phyloP scores from a whole-genome alignment of 768 basidiomycete genomes.

The Ramaria sp. region DNA sequence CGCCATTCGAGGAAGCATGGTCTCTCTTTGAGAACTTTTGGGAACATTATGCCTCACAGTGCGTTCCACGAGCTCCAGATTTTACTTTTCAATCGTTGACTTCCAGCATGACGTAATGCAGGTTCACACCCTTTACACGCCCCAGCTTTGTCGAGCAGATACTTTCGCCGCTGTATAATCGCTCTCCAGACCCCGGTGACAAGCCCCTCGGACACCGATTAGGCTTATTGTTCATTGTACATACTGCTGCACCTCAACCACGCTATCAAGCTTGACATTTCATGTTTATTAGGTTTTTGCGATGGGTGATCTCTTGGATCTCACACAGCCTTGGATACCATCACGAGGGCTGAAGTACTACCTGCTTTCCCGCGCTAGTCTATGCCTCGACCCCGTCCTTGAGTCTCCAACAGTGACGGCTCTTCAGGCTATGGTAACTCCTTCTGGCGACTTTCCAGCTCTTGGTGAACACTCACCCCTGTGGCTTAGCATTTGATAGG shows the following conservation, averaged over 20 bases:
- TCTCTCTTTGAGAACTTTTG: conserved; percentile 4
- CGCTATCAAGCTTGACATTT: too few relatives aligned
- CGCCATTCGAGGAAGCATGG: conserved; percentile 4
- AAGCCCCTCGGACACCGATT: conserved; percentile 4
- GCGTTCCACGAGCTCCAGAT: background rate
- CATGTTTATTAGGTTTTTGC: conserved; percentile 4
- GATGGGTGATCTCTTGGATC: conserved; percentile 3
- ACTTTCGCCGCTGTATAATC: conserved; percentile 5
- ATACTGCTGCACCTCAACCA: background rate
- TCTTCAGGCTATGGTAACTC: background rate
- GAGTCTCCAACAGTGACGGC: too few relatives aligned
- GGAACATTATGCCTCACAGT: conserved; percentile 9
- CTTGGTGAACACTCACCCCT: background rate
- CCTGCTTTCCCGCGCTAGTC: background rate
- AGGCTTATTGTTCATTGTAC: conserved; percentile 2
- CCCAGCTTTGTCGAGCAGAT: conserved; percentile 4
- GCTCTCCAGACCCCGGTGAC: background rate
- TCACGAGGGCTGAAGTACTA: background rate
- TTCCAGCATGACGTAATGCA: background rate
- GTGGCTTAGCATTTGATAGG: background rate
- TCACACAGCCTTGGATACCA: too few relatives aligned
- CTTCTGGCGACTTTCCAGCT: background rate
- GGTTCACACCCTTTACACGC: conserved; percentile 6
- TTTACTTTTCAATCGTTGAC: background rate
- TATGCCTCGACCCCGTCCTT: too few relatives aligned